Base-by-base conservation (phyloP, 495 filamentous ascomycete species). In the Xylona heveae region DNA sequence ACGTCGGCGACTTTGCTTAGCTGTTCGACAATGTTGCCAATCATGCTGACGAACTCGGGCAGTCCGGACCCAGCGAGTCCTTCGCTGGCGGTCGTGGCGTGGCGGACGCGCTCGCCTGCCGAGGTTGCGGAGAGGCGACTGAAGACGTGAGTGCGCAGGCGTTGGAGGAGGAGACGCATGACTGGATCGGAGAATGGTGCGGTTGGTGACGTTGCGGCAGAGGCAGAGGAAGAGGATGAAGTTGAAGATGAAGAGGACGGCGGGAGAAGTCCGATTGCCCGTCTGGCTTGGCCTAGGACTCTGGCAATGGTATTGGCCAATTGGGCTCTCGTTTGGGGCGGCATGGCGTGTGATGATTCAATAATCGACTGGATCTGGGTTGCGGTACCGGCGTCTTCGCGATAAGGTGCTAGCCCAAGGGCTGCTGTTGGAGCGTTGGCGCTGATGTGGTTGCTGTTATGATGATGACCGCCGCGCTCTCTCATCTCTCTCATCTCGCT, bases 1-100 rank as follows among this genome's bases (percentile, higher is more conserved):
- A 92, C 74, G 26, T 64, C 63, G 7, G 74, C 69, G 16, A 92
- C 69, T 44, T 65, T 69, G 35, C 64, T 62, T 40, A 91, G 48
- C 52, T 77, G 72, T 9, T 92, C 84, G 9, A 82, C 76, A 39
- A 92, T 63, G 20, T 72, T 68, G 4, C 77, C 71, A n/a, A 95
- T 70, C 45, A 71, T 72, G 29, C 57, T 68, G n/a, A 85, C 74
- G 53, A 91, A 93, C 52, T 97, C 88, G 0, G 74, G 70, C 52
- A 95, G 62, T 0, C 88, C 90, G 24, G 74, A 64, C 1, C 66
- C 62, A 1, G 78, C 77, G 10, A 97, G 58, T 28, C 71, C 75
- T 50, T 95, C 84, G 16, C 71, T 77, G 3, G 83, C 85, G 0
- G 71, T 79, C 31, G 67, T 79, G 1, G 77, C 78, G n/a, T 73